Percentiles rank a stretch among this genome's conserved stretches.
These are phyloP conservation scores for Penicillium sp. DNA, from an alignment of 2,329 filamentous ascomycete genomes.

Conservation along the genomic window DNA sequence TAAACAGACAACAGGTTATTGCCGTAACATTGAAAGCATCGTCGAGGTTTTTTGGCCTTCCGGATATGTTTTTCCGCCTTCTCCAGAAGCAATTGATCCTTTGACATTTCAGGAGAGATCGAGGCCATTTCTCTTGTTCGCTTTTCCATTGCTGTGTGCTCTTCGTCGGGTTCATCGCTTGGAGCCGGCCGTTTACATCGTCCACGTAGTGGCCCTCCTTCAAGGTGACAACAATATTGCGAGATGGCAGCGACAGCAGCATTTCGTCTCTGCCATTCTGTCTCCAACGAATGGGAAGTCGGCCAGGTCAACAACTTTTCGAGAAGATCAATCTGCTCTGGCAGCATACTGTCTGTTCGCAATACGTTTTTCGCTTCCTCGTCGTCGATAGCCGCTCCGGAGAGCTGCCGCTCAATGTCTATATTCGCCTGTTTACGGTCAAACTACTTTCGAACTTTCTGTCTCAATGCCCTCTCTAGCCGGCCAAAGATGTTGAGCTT, in stretches of 20 bases:
- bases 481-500: slow-evolving; percentile 7
- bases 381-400: slow-evolving; percentile 12
- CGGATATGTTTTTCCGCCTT: slow-evolving; percentile 12
- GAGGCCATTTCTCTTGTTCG: slow-evolving; percentile 8
- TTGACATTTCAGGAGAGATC: background rate
- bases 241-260: slow-evolving; percentile 9
- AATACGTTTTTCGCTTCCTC: slow-evolving; percentile 14
- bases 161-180: slow-evolving; percentile 5
- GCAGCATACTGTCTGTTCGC: slow-evolving; percentile 3
- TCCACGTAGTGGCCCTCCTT: slow-evolving; percentile 9
- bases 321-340: slow-evolving; percentile 15
- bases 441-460: slow-evolving; percentile 10
- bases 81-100: slow-evolving; percentile 5
- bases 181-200: slow-evolving; percentile 4
- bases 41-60: slow-evolving; percentile 13
- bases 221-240: slow-evolving; percentile 9
- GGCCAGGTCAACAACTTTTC: slow-evolving; percentile 14
- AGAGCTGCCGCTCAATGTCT: slow-evolving; percentile 18
- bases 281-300: slow-evolving; percentile 12
- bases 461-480: slow-evolving; percentile 9
- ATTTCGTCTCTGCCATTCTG: slow-evolving; percentile 13
- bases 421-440: slow-evolving; percentile 14
- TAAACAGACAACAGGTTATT: slow-evolving; percentile 4
- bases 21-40: slow-evolving; percentile 17
- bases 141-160: slow-evolving; percentile 1